Evolutionary conservation across 768 basidiomycete genomes (phyloP).

Genomic region (Hirschioporus abietinus): DNA sequence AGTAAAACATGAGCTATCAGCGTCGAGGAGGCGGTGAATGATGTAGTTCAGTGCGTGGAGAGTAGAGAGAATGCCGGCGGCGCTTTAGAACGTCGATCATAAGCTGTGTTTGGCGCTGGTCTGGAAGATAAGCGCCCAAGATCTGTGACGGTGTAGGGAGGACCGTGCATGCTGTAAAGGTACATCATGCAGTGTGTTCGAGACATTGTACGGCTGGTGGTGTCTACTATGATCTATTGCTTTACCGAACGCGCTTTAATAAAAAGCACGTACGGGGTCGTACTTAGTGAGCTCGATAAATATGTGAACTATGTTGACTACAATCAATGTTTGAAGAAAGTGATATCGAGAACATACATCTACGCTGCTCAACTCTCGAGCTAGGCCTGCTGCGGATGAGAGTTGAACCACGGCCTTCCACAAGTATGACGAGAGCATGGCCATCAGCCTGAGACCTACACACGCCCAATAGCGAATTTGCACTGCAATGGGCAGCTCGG

Average conservation of each 20-base stretch:
- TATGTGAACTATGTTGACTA: no score
- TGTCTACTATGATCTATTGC: no score
- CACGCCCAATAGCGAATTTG: background rate
- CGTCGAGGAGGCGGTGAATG: background rate
- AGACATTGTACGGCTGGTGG: no score
- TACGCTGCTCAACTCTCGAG: background rate
- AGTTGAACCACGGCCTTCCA: background rate
- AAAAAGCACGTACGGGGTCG: no score
- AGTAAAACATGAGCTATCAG: background rate
- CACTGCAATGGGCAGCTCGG: background rate
- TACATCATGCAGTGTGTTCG: background rate
- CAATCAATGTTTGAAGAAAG: no score
- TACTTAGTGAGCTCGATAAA: no score
- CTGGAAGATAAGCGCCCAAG: background rate
- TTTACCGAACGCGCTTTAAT: no score
- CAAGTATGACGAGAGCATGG: background rate
- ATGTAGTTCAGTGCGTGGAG: background rate
- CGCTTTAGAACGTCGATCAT: background rate
- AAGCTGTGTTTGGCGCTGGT: background rate
- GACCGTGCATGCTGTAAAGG: no score
- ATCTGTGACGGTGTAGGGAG: background rate
- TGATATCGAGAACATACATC: no score
- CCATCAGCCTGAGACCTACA: background rate
- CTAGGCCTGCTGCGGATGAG: background rate
- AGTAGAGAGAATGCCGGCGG: background rate